These are phyloP conservation scores for Zoysia japonica DNA, from an alignment of 176 grass and related monocot species.

Conservation along the genomic window DNA sequence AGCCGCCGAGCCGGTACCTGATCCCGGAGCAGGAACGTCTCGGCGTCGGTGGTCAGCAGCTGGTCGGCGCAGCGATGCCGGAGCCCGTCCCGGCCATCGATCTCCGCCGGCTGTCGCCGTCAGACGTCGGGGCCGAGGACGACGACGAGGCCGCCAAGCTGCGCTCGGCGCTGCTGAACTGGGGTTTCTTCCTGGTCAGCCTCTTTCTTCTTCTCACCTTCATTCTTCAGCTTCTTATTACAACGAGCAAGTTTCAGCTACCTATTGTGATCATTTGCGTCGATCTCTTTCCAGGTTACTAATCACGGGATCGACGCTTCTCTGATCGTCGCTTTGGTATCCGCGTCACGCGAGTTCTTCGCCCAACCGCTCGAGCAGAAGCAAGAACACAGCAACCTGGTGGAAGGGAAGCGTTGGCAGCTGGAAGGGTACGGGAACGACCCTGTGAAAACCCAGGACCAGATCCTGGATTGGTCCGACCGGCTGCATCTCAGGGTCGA, in stretches of 20 bases:
- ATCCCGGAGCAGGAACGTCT: conserved; percentile 36
- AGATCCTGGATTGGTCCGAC: conserved; percentile 58
- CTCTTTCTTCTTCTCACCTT: neutral
- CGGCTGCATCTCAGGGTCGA: conserved; percentile 57
- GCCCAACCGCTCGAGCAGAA: conserved; percentile 43
- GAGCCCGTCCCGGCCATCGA: conserved; percentile 45
- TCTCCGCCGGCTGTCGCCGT: conserved; percentile 33
- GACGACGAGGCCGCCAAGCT: conserved; percentile 29
- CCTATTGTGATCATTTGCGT: neutral
- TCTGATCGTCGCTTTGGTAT: conserved; percentile 48
- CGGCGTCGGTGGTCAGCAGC: neutral
- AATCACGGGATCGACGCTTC: conserved; percentile 47
- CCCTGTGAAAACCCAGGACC: conserved; percentile 41
- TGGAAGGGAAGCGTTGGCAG: conserved; percentile 50
- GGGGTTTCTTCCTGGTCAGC: conserved; percentile 57
- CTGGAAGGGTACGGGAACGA: conserved; percentile 68
- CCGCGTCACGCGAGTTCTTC: conserved; percentile 47
- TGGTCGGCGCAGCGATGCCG: neutral
- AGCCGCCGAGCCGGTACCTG: conserved; percentile 37
- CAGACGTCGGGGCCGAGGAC: neutral
- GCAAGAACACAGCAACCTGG: conserved; percentile 51
- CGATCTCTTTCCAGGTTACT: conserved; percentile 17
- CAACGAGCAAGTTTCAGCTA: neutral
- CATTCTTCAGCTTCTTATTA: too few relatives aligned
- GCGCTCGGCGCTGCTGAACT: conserved; percentile 25